These are phyloP conservation scores for Fusarium aywerte DNA, from an alignment of 2,329 filamentous ascomycete species.

Conservation along the genomic window DNA sequence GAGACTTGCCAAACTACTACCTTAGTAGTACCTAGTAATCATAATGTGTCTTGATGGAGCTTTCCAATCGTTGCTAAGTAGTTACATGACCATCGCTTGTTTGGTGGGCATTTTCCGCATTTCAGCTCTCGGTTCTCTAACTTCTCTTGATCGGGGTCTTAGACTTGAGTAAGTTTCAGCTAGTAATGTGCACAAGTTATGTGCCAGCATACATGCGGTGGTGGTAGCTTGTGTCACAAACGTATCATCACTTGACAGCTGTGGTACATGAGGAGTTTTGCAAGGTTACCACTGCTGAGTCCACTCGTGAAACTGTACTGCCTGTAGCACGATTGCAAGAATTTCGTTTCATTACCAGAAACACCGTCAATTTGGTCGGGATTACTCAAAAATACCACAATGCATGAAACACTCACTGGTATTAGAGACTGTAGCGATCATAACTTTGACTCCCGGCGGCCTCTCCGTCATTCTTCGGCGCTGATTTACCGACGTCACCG, in stretches of 20 bases:
- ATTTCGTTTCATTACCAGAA: not conserved
- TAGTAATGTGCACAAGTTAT: constrained; percentile 7
- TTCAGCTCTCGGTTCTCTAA: constrained; percentile 16
- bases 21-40: too few species aligned
- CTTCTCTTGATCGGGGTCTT: constrained; percentile 1
- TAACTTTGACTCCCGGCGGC: constrained; percentile 5
- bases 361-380: not conserved
- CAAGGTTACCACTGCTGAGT: constrained; percentile 5
- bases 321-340: not conserved
- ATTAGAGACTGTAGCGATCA: not conserved
- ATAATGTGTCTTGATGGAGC: constrained; percentile 3
- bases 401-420: not conserved
- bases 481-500: constrained; percentile 34
- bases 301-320: constrained; percentile 14
- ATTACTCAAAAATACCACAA: not conserved
- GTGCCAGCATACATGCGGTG: not conserved
- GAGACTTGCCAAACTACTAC: not conserved
- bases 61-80: constrained; percentile 8
- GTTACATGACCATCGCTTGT: not conserved
- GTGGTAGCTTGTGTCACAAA: constrained; percentile 1
- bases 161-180: constrained; percentile 24
- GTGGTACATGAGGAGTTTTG: not conserved
- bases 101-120: not conserved
- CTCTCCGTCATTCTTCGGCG: constrained; percentile 23
- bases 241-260: constrained; percentile 11